phyloP scores from a whole-genome alignment of 2,329 filamentous ascomycete species.

The Aspergillus jensenii region DNA sequence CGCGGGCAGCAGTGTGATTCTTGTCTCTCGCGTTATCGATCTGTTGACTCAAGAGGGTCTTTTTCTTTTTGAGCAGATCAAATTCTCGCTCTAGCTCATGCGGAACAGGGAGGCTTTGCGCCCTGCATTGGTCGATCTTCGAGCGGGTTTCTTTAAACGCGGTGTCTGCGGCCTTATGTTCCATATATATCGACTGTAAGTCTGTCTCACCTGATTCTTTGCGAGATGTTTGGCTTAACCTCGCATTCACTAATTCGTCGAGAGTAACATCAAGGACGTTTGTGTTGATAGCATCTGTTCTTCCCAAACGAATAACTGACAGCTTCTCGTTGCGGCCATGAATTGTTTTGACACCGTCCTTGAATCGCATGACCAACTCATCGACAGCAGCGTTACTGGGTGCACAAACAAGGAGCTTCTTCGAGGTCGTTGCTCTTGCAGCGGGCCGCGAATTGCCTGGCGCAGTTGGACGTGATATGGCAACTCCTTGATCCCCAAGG shows the following conservation, averaged over 20 bases:
- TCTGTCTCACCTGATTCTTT: constrained; percentile 51
- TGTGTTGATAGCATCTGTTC: constrained; percentile 87
- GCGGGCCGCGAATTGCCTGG: constrained; percentile 34
- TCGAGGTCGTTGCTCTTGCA: constrained; percentile 49
- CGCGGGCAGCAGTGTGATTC: constrained; percentile 76
- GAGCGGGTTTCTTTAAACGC: constrained; percentile 70
- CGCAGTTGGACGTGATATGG: constrained; percentile 46
- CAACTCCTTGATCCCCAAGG: constrained; percentile 51
- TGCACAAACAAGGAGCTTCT: constrained; percentile 95
- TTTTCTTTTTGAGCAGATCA: constrained; percentile 73
- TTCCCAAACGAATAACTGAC: constrained; percentile 84
- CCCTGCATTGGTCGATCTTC: constrained; percentile 67
- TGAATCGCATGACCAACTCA: constrained; percentile 89
- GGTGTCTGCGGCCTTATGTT: constrained; percentile 61
- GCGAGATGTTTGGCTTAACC: constrained; percentile 54
- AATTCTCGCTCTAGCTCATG: constrained; percentile 69
- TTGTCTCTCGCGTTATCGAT: constrained; percentile 88
- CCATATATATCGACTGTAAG: constrained; percentile 67
- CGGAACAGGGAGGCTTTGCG: constrained; percentile 46
- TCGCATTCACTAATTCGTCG: constrained; percentile 81
- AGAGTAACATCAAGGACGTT: constrained; percentile 88
- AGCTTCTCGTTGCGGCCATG: constrained; percentile 72
- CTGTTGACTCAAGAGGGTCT: constrained; percentile 71
- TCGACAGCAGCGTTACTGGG: constrained; percentile 98
- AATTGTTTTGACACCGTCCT: constrained; percentile 76